Evolutionary conservation across 2,329 filamentous ascomycete species (phyloP).

Genomic region (Fusarium pseudoanthophilum): DNA sequence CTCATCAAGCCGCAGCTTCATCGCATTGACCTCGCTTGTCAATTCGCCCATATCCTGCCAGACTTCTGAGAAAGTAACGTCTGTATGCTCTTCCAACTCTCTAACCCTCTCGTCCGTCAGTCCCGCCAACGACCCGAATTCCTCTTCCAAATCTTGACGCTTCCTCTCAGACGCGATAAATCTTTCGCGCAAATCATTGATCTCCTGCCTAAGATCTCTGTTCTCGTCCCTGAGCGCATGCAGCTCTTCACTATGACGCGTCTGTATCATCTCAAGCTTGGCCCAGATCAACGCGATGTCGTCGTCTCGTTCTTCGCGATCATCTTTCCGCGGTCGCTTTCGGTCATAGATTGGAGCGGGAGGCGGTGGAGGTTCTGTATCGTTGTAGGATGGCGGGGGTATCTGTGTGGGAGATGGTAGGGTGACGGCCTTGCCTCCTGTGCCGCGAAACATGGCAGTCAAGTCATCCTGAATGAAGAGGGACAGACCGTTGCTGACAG

Average conservation of each 20-base stretch:
- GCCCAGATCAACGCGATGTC: constrained; percentile 19
- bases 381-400: constrained; percentile 3
- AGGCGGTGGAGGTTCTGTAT: constrained; percentile 8
- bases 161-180: neutral
- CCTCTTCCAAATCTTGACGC: neutral
- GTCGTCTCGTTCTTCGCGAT: constrained; percentile 1
- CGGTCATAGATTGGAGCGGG: neutral
- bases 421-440: constrained; percentile 13
- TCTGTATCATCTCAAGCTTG: neutral
- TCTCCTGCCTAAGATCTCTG: constrained; percentile 4
- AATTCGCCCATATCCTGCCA: neutral
- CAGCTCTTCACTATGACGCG: neutral
- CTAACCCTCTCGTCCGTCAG: neutral
- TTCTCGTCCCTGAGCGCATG: neutral
- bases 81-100: neutral
- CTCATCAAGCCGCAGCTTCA: neutral
- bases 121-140: neutral
- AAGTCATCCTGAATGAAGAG: constrained; percentile 5
- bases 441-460: constrained; percentile 9
- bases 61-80: neutral
- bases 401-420: neutral
- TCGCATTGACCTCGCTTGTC: neutral
- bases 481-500: neutral
- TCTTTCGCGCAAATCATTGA: constrained; percentile 2
- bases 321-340: constrained; percentile 7